These are phyloP conservation scores for Vitis hybrid DNA, from an alignment of 177 flowering plant species.

Conservation along the genomic window DNA sequence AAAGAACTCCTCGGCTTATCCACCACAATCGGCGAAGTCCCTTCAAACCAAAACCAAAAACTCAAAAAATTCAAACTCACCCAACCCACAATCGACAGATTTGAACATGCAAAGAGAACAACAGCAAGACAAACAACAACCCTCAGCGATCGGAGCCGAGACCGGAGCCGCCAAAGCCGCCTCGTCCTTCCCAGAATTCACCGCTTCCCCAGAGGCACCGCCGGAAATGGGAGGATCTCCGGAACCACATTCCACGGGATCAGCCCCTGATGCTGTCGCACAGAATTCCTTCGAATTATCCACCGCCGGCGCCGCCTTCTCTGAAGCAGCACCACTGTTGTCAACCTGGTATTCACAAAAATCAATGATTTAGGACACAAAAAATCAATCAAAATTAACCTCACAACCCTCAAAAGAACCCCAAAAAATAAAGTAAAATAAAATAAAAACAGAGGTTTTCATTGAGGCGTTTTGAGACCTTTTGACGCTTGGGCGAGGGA, in stretches of 20 bases:
- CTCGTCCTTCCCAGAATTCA: conserved; percentile 25
- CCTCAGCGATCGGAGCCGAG: conserved; percentile 49
- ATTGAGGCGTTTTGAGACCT: conserved; percentile 37
- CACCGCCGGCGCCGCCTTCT: conserved; percentile 40
- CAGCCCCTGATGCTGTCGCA: conserved; percentile 28
- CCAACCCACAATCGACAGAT: conserved; percentile 3
- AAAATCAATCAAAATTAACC: conserved; percentile 8
- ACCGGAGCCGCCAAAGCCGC: conserved; percentile 30
- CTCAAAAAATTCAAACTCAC: conserved; percentile 11
- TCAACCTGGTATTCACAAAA: conserved; percentile 41
- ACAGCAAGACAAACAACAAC: conserved; percentile 23
- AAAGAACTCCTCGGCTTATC: conserved; percentile 56
- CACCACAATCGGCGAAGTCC: conserved; percentile 31
- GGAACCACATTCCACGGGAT: conserved; percentile 47
- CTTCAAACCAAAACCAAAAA: conserved; percentile 27
- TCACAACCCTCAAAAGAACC: not conserved
- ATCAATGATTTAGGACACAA: not conserved
- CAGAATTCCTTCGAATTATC: conserved; percentile 55
- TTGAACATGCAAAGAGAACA: conserved; percentile 1
- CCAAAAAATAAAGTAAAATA: conserved; percentile 7
- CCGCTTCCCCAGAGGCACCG: conserved; percentile 17
- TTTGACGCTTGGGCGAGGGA: conserved; percentile 77
- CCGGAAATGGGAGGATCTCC: conserved; percentile 33
- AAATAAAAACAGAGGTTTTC: not conserved
- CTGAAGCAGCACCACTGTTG: conserved; percentile 36